Conservation (phyloP, 805 yeast genomes). For the Wickerhamiella spandovensis region DNA sequence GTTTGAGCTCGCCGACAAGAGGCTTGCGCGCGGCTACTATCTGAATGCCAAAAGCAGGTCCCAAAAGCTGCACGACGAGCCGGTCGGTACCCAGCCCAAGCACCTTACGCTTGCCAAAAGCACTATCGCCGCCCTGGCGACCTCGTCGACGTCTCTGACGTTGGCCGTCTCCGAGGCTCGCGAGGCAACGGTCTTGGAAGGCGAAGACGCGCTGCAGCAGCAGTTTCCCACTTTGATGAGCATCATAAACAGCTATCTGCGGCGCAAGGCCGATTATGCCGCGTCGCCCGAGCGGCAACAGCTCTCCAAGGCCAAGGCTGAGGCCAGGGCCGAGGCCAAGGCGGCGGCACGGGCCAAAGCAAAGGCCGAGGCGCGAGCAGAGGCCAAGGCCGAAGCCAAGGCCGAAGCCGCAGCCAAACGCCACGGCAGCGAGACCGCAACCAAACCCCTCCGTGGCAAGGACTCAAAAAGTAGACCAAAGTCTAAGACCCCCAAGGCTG, state of each 20-base stretch:
- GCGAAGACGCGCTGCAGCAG: not conserved
- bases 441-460: too few relatives aligned
- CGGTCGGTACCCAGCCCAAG: not conserved
- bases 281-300: not conserved
- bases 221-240: not conserved
- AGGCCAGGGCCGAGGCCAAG: too few relatives aligned
- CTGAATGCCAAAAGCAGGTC: not conserved
- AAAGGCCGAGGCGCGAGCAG: too few relatives aligned
- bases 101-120: not conserved
- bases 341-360: too few relatives aligned
- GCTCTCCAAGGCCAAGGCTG: too few relatives aligned
- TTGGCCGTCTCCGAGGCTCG: not conserved
- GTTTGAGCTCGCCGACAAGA: not conserved
- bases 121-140: not conserved
- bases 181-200: not conserved
- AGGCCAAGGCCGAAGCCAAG: too few relatives aligned
- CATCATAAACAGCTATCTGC: not conserved
- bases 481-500: too few relatives aligned
- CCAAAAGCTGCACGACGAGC: not conserved
- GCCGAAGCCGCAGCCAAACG: too few relatives aligned
- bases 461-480: too few relatives aligned
- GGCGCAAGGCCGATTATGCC: not conserved
- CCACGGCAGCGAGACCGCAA: too few relatives aligned
- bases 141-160: not conserved
- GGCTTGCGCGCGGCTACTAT: not conserved